A percentile compares a stretch with the other conserved stretches of the same genome.
phyloP scores from a whole-genome alignment of 2,329 filamentous ascomycete species.

The Sclerotinia trifoliorum region DNA sequence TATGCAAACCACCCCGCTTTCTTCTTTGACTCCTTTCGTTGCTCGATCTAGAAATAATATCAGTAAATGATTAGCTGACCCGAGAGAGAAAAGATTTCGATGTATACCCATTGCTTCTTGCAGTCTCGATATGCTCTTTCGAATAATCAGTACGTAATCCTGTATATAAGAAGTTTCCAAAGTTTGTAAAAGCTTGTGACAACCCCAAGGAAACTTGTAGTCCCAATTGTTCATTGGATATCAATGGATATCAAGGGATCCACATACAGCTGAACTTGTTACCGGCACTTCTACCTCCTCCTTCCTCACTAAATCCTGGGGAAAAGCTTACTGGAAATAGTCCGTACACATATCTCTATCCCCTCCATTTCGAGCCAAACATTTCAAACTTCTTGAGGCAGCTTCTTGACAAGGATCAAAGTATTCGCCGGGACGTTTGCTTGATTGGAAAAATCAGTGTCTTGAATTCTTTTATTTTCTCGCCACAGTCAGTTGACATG shows the following conservation, averaged over 20 bases:
- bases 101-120: conserved; percentile 88
- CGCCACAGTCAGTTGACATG: conserved; percentile 24
- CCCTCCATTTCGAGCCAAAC: conserved; percentile 82
- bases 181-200: not conserved
- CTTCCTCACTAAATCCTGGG: not conserved
- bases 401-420: conserved; percentile 96
- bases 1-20: conserved; percentile 39
- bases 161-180: not conserved
- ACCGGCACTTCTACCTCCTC: not conserved
- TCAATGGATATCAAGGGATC: too few species aligned
- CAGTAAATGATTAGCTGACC: not conserved
- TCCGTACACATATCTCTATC: conserved; percentile 88
- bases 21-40: conserved; percentile 48
- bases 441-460: conserved; percentile 42
- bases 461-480: not conserved
- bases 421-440: conserved; percentile 86
- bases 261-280: conserved; percentile 9
- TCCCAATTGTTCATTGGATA: not conserved
- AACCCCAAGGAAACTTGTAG: not conserved
- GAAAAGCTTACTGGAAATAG: conserved; percentile 79
- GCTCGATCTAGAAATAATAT: conserved; percentile 42
- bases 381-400: conserved; percentile 79
- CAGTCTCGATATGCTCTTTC: conserved; percentile 93
- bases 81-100: not conserved
- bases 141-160: not conserved